Percentiles rank a stretch among this genome's conserved stretches.
phyloP scores from a whole-genome alignment of 202 grass and related monocot genomes.

The Hordeum pubiflorum region DNA sequence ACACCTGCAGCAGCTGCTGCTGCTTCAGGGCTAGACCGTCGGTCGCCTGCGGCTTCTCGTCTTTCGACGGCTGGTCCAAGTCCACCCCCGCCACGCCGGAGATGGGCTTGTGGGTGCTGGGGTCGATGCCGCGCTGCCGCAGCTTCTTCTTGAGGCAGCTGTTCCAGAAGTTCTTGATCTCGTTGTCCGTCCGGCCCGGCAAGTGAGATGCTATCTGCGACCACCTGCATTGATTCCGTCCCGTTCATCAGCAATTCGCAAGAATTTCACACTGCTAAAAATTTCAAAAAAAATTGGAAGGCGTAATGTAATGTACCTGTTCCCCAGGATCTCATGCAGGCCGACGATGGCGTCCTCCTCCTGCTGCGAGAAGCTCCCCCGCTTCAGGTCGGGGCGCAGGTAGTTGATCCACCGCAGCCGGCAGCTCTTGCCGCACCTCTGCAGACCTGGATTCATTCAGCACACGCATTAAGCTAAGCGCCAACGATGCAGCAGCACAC shows the following conservation, averaged over 20 bases:
- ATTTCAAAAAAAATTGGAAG: neutral
- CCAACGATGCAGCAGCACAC: neutral
- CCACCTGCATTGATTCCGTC: slow-evolving; percentile 48
- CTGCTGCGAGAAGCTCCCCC: slow-evolving; percentile 86
- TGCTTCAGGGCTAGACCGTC: slow-evolving; percentile 8
- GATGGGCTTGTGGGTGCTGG: slow-evolving; percentile 67
- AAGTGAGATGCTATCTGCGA: slow-evolving; percentile 89
- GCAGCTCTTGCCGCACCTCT: slow-evolving; percentile 96
- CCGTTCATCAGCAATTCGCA: neutral
- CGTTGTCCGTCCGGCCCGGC: slow-evolving; percentile 90
- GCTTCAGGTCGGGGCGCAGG: slow-evolving; percentile 83
- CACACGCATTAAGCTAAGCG: neutral
- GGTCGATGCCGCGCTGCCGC: slow-evolving; percentile 74
- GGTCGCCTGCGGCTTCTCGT: neutral
- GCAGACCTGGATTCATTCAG: slow-evolving; percentile 43
- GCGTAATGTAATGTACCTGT: slow-evolving; percentile 43
- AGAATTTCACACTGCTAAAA: neutral
- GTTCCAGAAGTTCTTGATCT: slow-evolving; percentile 99
- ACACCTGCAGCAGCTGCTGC: slow-evolving; percentile 26
- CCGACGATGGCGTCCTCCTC: slow-evolving; percentile 78
- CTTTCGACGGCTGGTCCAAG: neutral
- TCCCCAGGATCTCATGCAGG: slow-evolving; percentile 74
- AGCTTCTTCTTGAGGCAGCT: slow-evolving; percentile 95
- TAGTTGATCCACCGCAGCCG: slow-evolving; percentile 95
- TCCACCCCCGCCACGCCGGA: neutral